Evolutionary conservation across 345 rosid genomes (phyloP), one percentile per base, ranked within the genome.

Genomic region (Crucihimalaya himalaica): DNA sequence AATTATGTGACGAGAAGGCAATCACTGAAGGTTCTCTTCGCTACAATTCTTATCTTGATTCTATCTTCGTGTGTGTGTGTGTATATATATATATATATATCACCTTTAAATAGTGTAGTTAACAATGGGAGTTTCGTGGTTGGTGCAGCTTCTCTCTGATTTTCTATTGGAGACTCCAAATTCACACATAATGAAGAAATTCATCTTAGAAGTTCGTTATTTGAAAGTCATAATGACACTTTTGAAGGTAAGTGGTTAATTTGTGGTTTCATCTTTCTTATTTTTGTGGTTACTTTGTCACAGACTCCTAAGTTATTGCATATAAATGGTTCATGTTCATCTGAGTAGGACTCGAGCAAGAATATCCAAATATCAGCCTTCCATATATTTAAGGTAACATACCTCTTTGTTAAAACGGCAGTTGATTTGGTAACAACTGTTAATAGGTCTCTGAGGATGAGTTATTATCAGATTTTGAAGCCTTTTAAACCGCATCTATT

Each of bases 1-100:
- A 95, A 91, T 75, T 95, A 95, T 66, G 99, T 95, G 78, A 95
- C 99, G 14, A 91, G 95, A 81, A 84, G 99, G 83, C 99, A 95
- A 78, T 95, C 99, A 18, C 72, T 95, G 74, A 95, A 89, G 97
- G 99, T 95, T 55, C 72, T 71, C 84, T 81, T 66, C 9, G 47
- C 69, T 73, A 48, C 56, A 63, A 51, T 23, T 21, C 42, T 47
- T 34, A 66, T 47, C 60, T 43, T 29, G 19, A 9, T 21, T 37
- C 35, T 50, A 48, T 78, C 15, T 32, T 34, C 25, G 15, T n/a
- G n/a, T n/a, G n/a, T n/a, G n/a, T n/a, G n/a, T n/a, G n/a, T n/a
- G n/a, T 23, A 23, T 23, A 23, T 23, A 23, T 23, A 21, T 25
- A 23, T 68, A 58, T 66, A 58, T 66, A 16, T 47, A 16, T 23